phyloP scores from a whole-genome alignment of 1,284 basidiomycete species.

The Trichosporon sp. region DNA sequence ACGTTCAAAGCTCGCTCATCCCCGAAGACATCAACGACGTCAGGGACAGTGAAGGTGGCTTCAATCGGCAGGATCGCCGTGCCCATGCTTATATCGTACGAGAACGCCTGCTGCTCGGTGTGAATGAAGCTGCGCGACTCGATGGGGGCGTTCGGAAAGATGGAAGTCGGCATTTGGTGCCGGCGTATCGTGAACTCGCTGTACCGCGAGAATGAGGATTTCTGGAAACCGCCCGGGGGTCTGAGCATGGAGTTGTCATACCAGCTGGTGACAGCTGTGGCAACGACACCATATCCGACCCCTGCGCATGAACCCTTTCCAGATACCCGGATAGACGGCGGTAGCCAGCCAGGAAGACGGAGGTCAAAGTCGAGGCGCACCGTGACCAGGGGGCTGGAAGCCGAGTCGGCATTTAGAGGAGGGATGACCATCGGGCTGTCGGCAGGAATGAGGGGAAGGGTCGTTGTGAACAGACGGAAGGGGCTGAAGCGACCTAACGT shows the following conservation, averaged over 20 bases:
- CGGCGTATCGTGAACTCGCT: slow-evolving; percentile 31
- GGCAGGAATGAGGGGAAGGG: slow-evolving; percentile 21
- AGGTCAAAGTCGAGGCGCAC: slow-evolving; percentile 43
- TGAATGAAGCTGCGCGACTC: slow-evolving; percentile 31
- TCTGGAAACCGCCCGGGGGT: background rate
- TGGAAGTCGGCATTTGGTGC: slow-evolving; percentile 32
- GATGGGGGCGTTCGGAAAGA: slow-evolving; percentile 10
- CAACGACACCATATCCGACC: slow-evolving; percentile 34
- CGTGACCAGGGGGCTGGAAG: slow-evolving; percentile 11
- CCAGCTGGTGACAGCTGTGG: slow-evolving; percentile 35
- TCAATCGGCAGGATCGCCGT: slow-evolving; percentile 16
- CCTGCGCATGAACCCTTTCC: slow-evolving; percentile 23
- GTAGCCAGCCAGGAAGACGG: slow-evolving; percentile 46
- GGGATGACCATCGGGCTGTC: slow-evolving; percentile 24
- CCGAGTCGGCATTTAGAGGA: slow-evolving; percentile 8
- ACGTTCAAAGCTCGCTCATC: slow-evolving; percentile 33
- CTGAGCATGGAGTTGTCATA: background rate
- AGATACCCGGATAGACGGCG: slow-evolving; percentile 25
- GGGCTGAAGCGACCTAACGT: slow-evolving; percentile 43
- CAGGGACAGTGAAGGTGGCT: slow-evolving; percentile 41
- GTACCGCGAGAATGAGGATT: slow-evolving; percentile 12
- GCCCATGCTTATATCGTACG: background rate
- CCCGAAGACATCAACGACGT: slow-evolving; percentile 44
- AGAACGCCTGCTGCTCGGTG: background rate
- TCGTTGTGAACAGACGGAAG: slow-evolving; percentile 27